Evolutionary conservation across 2,329 filamentous ascomycete genomes (phyloP), one percentile per base, ranked within the genome.

Genomic region (Penicillium fuscoglaucum): DNA sequence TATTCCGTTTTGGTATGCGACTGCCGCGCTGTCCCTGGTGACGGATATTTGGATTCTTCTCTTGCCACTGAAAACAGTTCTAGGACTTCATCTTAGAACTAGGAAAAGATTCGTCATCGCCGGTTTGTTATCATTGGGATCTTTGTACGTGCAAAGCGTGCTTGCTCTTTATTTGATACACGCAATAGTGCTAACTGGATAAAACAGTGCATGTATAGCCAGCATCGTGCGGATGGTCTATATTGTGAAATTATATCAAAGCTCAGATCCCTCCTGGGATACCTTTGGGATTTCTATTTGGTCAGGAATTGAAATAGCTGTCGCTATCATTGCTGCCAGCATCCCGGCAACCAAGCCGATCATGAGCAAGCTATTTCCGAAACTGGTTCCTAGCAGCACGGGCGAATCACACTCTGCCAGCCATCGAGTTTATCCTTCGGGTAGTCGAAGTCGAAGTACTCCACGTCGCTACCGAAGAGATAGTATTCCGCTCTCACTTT

Each of bases 31-130:
- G n/a, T 60, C 44, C 13, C 46, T 61, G 19, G 57, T 28, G 5
- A 61, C 57, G 1, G 60, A 57, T 44, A 7, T 61, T 15, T 61
- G 60, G 60, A 60, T 61, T 28, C 33, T 61, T 17, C 10, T 35
- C n/a, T 26, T 61, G 12, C 60, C 60, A 29, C 26, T 51, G n/a
- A 51, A 31, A 41, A 51, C 48, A 19, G 37, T 51, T 10, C n/a
- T 29, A 17, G 37, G 48, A 10, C 37, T 51, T 31, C 48, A 51
- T 6, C n/a, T 51, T 7, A 12, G 12, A 17, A 29, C 24, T 17
- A 29, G 13, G 4, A 51, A 51, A 31, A 13, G 21, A 41, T 10
- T 51, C 9, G 6, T 41, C 26, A 9, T 41, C 26, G 13, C 12
- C 17, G n/a, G 10, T 15, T 41, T 51, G 8, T n/a, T 51, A 41